Conservation (phyloP, 2,329 filamentous ascomycete species). For the Colletotrichum simmondsii region DNA sequence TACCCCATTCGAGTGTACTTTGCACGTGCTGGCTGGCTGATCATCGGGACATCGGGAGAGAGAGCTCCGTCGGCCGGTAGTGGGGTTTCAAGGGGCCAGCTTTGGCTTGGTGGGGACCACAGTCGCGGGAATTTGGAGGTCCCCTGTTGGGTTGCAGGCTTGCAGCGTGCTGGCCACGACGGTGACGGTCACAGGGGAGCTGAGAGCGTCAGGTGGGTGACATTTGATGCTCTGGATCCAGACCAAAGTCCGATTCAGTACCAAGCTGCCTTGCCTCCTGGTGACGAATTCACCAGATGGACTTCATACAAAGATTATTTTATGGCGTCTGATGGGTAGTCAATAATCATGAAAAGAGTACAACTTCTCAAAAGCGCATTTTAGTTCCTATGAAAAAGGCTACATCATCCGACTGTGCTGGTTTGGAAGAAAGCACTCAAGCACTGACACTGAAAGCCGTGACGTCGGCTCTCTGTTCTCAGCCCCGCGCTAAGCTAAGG, state of each 20-base stretch:
- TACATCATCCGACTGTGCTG: not conserved
- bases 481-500: slow-evolving; percentile 31
- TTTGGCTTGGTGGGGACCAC: not conserved
- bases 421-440: not conserved
- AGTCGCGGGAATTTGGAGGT: not conserved
- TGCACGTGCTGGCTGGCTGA: not conserved
- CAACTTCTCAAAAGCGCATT: too few species aligned
- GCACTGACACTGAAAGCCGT: slow-evolving; percentile 6
- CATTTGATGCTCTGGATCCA: not conserved
- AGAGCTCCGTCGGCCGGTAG: slow-evolving; percentile 8
- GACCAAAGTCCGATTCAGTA: not conserved
- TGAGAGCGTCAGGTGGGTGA: slow-evolving; percentile 23
- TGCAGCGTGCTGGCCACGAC: not conserved
- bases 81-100: slow-evolving; percentile 9
- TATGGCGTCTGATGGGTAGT: too few species aligned
- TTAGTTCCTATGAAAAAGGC: too few species aligned
- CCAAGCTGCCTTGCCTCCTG: not conserved
- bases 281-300: not conserved
- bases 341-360: not conserved
- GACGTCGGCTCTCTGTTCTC: slow-evolving; percentile 33
- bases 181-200: slow-evolving; percentile 16
- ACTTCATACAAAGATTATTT: not conserved
- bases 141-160: not conserved
- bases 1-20: not conserved
- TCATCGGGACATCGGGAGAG: slow-evolving; percentile 7